Conservation (phyloP, 192 early-diverging fungal genomes). For the Phlyctochytrium planicorne region DNA sequence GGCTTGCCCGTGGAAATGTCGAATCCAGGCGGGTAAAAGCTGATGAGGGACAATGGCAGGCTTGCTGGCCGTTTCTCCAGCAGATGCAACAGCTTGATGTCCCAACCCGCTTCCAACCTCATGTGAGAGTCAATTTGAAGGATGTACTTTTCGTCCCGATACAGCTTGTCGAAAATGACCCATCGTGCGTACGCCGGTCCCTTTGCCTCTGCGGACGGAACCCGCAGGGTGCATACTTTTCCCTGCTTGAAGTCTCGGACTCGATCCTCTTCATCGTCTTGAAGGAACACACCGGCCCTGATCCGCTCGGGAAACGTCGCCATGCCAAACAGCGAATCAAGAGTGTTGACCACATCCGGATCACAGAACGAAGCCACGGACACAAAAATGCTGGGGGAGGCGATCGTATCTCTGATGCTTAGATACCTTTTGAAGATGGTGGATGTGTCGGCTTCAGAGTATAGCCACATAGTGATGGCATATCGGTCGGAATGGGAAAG, state of each 20-base stretch:
- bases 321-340: conserved; percentile 5
- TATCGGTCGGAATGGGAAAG: conserved; percentile 21
- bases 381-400: conserved; percentile 15
- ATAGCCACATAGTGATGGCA: conserved; percentile 36
- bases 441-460: conserved; percentile 11
- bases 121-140: conserved; percentile 36
- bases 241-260: conserved; percentile 6
- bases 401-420: neutral
- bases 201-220: neutral
- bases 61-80: no score
- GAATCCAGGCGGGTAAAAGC: conserved; percentile 29
- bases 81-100: conserved; percentile 1
- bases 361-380: conserved; percentile 28
- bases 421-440: neutral
- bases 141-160: conserved; percentile 8
- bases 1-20: neutral
- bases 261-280: conserved; percentile 20
- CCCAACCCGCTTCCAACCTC: conserved; percentile 28
- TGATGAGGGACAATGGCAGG: conserved; percentile 14
- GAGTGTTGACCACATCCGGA: conserved; percentile 20
- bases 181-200: conserved; percentile 18
- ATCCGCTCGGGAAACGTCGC: conserved; percentile 19
- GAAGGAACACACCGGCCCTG: conserved; percentile 21
- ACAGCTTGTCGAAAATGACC: neutral
- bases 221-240: neutral